phyloP scores from a whole-genome alignment of 306 rosid species.

The Malus domestica region ASM211411v1 NC_041803.1:44768501-44769000 shows the following conservation, averaged over 20 bases:
- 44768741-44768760: conserved; percentile 66
- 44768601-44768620: not conserved
- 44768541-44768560: too few relatives aligned
- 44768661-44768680: conserved; percentile 25
- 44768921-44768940: conserved; percentile 78
- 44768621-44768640: not conserved
- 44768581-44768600: not conserved
- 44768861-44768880: conserved; percentile 35
- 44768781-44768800: conserved; percentile 70
- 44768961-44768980: too few relatives aligned
- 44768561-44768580: too few relatives aligned
- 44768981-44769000: too few relatives aligned
- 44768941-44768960: conserved; percentile 67
- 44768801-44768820: conserved; percentile 78
- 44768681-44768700: conserved; percentile 50
- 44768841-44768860: conserved; percentile 16
- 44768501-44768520: not conserved
- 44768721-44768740: conserved; percentile 55
- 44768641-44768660: not conserved
- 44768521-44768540: not conserved
- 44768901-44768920: conserved; percentile 78
- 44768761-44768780: conserved; percentile 59
- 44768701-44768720: conserved; percentile 46
- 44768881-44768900: conserved; percentile 77
- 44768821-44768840: conserved; percentile 11